Base-by-base conservation (phyloP, 2,329 filamentous ascomycete species). In the Metarhizium album region DNA sequence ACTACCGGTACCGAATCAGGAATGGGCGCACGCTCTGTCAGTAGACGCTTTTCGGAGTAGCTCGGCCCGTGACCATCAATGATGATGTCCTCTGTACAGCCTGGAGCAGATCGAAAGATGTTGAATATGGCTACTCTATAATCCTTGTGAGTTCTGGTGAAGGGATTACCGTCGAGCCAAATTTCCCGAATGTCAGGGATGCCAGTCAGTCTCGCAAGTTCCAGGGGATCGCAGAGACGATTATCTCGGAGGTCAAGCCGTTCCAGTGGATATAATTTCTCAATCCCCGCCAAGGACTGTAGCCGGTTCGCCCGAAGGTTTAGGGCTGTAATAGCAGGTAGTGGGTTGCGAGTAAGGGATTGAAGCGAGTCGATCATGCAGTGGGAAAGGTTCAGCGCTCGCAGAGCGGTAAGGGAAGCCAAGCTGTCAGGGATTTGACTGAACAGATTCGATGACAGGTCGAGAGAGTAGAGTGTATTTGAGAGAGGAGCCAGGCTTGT, bases 341-440 rank as follows among this genome's bases (percentile, higher is more conserved):
- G 76, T 13, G 93, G 89, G 60, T 86, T 93, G 55, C 86, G 83
- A 2, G 83, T 83, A 42, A 98, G 74, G 2, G 91, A 95, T 60
- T 94, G 87, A 51, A 98, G 75, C 16, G 90, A 93, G 59, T 91
- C 87, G 55, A 98, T 97, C 90, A 97, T 96, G 75, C 91, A 97
- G 61, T 95, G 87, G 3, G 91, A 95, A 24, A 98, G 75, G 61
- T 98, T 97, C 49, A 98, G 73, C 23, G 93, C 90, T 56, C 90
- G 83, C n/a, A 98, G 78, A 27, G 89, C 85, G 20, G 89, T 90
- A 52, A 98, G 74, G 9, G 82, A 87, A 13, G 90, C 86, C 52
- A 98, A 72, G 60, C 87, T 93, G 65, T 97, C 93, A 1, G 93
- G 93, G 49, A 97, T 86, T 65, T 96, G 87, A n/a, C 82, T 83